Base-by-base conservation (phyloP, 1,284 basidiomycete genomes). In the Leccinum pachyderme region DNA sequence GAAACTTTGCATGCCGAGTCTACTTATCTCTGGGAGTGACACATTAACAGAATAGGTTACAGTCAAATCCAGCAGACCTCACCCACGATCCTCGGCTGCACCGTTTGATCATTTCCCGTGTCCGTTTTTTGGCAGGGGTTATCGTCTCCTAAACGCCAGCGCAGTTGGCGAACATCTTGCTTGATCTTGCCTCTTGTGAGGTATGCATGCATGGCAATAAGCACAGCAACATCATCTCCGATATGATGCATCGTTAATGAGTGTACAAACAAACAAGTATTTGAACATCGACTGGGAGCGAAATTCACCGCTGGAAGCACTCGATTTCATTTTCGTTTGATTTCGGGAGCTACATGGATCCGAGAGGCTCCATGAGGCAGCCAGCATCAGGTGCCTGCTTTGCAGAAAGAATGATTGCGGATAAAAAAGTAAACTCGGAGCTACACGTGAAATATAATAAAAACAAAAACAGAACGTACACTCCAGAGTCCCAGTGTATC, bases 401-500 rank as follows among this genome's bases (percentile, higher is more conserved):
- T 18, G n/a, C 35, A 13, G 7, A 31, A 50, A 43, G 15, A 8
- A 27, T 25, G 15, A 13, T n/a, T 28, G 18, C 33, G 11, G 28
- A 51, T 11, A 28, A 22, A 27, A 32, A 46, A 39, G 49, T 53
- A 22, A 24, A 22, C 50, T 35, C 33, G 25, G 24, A 39, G 51
- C 32, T 47, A 49, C 31, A 52, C 32, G 18, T 8, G 25, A 12
- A 47, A 44, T 33, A 53, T 32, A 32, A 6, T 7, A 11, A 29
- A 44, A 37, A 53, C 37, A 32, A 6, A 11, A 11, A 29, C 4
- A 18, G 5, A 12, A 12, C 18, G 37, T 46, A 41, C 35, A 37
- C 46, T 48, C 11, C 49, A 47, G n/a, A 54, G 53, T 54, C 45
- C 63, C 45, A 49, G 27, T 31, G 28, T 29, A 18, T 27, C 29